These are phyloP conservation scores for Hanseniaspora hatyaiensis DNA, from an alignment of 805 yeast species.

Conservation along the genomic window DNA sequence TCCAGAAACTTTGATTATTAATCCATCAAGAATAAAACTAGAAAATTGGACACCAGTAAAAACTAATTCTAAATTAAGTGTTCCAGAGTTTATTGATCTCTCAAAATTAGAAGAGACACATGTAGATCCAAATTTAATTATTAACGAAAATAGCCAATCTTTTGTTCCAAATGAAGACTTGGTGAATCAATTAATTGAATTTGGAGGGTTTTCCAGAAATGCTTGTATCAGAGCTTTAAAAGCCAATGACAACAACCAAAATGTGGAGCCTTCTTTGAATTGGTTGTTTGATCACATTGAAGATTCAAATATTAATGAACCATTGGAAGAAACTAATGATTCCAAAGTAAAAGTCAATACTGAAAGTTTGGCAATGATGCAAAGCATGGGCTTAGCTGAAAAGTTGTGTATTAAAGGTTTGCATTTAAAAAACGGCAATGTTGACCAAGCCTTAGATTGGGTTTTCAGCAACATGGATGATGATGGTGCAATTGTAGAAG, in stretches of 20 bases:
- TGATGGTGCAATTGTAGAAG: slow-evolving; percentile 42
- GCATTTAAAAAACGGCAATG: slow-evolving; percentile 42
- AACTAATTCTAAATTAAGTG: slow-evolving; percentile 55
- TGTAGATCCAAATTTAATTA: slow-evolving; percentile 21
- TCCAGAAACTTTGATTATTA: slow-evolving; percentile 61
- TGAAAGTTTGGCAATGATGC: slow-evolving; percentile 24
- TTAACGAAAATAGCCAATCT: slow-evolving; percentile 24
- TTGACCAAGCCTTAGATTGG: slow-evolving; percentile 84
- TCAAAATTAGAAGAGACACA: slow-evolving; percentile 28
- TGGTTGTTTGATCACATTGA: slow-evolving; percentile 88
- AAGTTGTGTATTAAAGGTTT: slow-evolving; percentile 66
- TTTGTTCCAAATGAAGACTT: slow-evolving; percentile 49
- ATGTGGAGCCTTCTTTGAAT: slow-evolving; percentile 66
- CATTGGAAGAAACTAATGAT: slow-evolving; percentile 33
- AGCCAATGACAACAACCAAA: slow-evolving; percentile 50
- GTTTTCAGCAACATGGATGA: slow-evolving; percentile 72
- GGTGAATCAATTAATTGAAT: slow-evolving; percentile 41
- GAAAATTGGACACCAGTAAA: slow-evolving; percentile 87
- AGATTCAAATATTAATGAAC: slow-evolving; percentile 62
- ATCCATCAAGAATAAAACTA: slow-evolving; percentile 68
- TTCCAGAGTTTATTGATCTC: slow-evolving; percentile 41
- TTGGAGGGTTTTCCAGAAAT: slow-evolving; percentile 77
- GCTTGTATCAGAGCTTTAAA: slow-evolving; percentile 58
- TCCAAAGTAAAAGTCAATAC: slow-evolving; percentile 19
- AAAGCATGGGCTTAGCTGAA: slow-evolving; percentile 63